Conservation (phyloP, 441 rosid species). For the Syzygium malaccense region DNA sequence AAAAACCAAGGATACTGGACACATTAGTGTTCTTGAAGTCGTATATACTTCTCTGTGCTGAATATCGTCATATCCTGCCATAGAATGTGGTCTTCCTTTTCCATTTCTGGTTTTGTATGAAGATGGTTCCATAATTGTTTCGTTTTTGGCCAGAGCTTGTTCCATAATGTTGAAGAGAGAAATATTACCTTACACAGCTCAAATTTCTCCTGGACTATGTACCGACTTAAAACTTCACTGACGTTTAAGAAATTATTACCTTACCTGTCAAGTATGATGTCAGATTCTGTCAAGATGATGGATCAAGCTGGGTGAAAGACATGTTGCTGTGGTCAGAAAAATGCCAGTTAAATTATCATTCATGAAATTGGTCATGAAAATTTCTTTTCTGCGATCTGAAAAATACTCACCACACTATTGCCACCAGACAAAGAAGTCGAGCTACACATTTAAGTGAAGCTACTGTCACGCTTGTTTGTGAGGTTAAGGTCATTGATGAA, state of each 20-base stretch:
- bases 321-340: not conserved
- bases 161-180: not conserved
- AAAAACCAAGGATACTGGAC: not conserved
- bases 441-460: not conserved
- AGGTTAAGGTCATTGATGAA: not conserved
- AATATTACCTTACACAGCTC: not conserved
- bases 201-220: not conserved
- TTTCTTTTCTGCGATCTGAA: not conserved
- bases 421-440: not conserved
- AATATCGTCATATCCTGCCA: not conserved
- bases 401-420: not conserved
- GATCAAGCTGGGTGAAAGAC: not conserved
- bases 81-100: not conserved
- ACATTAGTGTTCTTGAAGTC: not conserved
- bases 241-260: not conserved
- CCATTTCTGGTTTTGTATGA: not conserved
- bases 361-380: not conserved
- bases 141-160: not conserved
- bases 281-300: not conserved
- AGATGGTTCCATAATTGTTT: not conserved
- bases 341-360: not conserved
- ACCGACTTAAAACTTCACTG: not conserved
- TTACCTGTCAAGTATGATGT: not conserved
- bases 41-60: not conserved
- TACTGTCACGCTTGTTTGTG: not conserved